Percentiles rank a stretch among this genome's conserved stretches.
phyloP scores from a whole-genome alignment of 2,329 filamentous ascomycete species.

The Didymella exigua region DNA sequence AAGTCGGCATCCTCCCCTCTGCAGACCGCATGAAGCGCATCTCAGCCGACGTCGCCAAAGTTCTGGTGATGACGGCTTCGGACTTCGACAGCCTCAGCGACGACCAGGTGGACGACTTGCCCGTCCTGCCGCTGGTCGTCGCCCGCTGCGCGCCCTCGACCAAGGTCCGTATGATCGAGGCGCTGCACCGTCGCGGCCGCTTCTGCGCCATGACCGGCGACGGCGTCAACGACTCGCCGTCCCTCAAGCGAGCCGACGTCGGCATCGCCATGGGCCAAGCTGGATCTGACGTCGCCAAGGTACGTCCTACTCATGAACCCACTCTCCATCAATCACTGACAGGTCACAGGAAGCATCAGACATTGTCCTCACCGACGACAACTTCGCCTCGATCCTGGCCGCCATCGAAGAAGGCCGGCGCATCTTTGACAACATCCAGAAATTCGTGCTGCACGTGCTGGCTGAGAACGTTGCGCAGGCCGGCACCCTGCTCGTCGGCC shows the following conservation, averaged over 20 bases:
- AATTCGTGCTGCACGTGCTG: conserved; percentile 78
- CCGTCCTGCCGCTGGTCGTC: conserved; percentile 78
- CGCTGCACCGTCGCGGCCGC: conserved; percentile 74
- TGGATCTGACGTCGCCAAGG: conserved; percentile 82
- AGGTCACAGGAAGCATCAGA: conserved; percentile 47
- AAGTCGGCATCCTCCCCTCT: conserved; percentile 55
- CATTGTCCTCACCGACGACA: conserved; percentile 87
- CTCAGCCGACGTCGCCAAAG: conserved; percentile 36
- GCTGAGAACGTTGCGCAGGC: conserved; percentile 85
- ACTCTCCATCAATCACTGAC: neutral
- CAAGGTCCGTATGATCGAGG: conserved; percentile 90
- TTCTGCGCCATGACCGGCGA: conserved; percentile 90
- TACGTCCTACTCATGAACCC: neutral
- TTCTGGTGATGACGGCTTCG: conserved; percentile 49
- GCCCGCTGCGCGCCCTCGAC: conserved; percentile 84
- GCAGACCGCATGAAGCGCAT: conserved; percentile 23
- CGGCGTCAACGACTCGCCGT: conserved; percentile 85
- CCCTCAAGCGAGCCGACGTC: conserved; percentile 79
- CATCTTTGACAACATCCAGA: conserved; percentile 89
- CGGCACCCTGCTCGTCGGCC: conserved; percentile 77
- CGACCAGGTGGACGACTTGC: conserved; percentile 73
- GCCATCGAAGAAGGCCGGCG: conserved; percentile 82
- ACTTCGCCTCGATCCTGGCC: conserved; percentile 84
- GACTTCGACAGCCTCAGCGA: conserved; percentile 81
- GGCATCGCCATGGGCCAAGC: conserved; percentile 84